A percentile compares a stretch with the other conserved stretches of the same genome.
Evolutionary conservation across 2,329 filamentous ascomycete species (phyloP).

Genomic region (Trichoderma lentiforme): DNA sequence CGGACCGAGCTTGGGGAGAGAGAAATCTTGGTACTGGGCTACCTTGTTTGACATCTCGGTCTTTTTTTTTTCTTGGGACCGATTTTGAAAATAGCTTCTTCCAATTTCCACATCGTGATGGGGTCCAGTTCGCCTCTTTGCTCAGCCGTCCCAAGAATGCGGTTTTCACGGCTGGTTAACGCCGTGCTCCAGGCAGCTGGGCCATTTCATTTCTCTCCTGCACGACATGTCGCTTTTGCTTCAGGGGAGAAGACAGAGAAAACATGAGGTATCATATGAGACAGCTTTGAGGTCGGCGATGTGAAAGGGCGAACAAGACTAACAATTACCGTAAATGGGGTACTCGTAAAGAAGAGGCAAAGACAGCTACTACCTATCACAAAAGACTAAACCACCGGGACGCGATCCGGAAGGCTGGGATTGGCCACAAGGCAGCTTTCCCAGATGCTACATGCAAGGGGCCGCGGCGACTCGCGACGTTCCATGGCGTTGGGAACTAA

Average conservation of each 20-base stretch:
- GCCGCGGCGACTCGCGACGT: neutral
- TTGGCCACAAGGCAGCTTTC: neutral
- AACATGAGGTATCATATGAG: neutral
- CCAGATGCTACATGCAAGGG: neutral
- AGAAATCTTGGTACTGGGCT: neutral
- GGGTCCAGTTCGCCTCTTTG: neutral
- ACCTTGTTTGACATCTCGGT: neutral
- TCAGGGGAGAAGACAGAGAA: neutral
- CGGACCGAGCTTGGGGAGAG: neutral
- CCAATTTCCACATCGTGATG: neutral
- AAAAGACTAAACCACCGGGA: neutral
- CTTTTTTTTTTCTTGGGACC: neutral
- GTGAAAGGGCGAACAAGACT: neutral
- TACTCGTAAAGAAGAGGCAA: neutral
- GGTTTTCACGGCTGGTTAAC: neutral
- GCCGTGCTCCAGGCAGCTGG: neutral
- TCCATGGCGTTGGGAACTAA: neutral
- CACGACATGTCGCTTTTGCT: neutral
- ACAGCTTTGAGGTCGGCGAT: neutral
- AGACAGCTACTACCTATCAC: neutral
- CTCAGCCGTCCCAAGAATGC: neutral
- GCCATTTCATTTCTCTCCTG: neutral
- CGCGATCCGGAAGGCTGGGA: neutral
- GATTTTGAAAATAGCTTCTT: neutral
- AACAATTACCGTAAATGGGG: neutral